phyloP scores from a whole-genome alignment of 257 asterid genomes.

The Nicotiana undulata region DNA sequence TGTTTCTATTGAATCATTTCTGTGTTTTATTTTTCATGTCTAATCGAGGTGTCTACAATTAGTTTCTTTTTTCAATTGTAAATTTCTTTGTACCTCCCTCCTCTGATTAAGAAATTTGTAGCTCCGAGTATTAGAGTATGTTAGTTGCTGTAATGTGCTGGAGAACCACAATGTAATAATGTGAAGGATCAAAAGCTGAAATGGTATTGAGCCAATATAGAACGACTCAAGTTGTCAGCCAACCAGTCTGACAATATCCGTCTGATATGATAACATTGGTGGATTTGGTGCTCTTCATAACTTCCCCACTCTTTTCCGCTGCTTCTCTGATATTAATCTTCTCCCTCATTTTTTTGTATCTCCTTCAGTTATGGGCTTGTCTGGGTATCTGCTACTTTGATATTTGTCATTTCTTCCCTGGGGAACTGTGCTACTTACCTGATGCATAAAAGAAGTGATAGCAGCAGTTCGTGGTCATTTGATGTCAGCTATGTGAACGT shows the following conservation, averaged over 20 bases:
- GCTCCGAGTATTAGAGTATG: not conserved
- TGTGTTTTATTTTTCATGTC: not conserved
- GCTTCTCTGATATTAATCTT: not conserved
- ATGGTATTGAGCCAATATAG: not conserved
- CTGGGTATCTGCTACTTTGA: conserved; percentile 94
- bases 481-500: conserved; percentile 77
- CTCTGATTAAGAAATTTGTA: not conserved
- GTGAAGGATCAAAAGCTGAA: not conserved
- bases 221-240: not conserved
- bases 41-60: not conserved
- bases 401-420: conserved; percentile 67
- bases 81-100: not conserved
- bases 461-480: conserved; percentile 48
- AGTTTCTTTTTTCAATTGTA: not conserved
- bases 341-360: conserved; percentile 9
- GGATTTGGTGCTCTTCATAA: not conserved
- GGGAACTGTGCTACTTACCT: conserved; percentile 90
- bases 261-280: not conserved
- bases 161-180: not conserved
- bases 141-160: not conserved
- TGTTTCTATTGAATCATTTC: not conserved
- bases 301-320: not conserved
- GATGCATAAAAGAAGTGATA: conserved; percentile 50
- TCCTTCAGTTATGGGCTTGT: conserved; percentile 74
- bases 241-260: not conserved